Base-by-base conservation (phyloP, 345 rosid species). In the Eucalyptus cladocalyx region DNA sequence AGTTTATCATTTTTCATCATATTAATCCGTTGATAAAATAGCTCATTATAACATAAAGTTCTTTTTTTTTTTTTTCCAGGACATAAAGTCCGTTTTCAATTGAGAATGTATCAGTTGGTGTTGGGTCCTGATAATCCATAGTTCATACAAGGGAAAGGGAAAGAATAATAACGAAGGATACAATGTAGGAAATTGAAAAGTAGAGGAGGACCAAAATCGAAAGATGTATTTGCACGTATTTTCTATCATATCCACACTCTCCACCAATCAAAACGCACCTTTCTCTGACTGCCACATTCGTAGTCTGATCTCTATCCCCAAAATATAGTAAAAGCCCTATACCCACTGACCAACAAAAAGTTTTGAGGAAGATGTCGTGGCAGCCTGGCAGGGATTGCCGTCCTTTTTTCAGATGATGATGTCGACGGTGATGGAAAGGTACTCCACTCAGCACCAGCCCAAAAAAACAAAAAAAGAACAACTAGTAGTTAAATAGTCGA, bases 11-110 rank as follows among this genome's bases (percentile, higher is more conserved):
- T 50, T 50, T 50, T 6, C 3, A 6, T 50, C 3, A 2, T 16
- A 6, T 50, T 50, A 50, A 50, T 6, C 1, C 2, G 1, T 60
- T 16, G 1, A 0, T 32, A 0, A 60, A 28, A 53, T 32, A n/a
- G 42, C 40, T n/a, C 23, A 67, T 72, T 72, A 37, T 2, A 2
- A 18, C 26, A 23, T 34, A 34, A 32, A 65, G 17, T 19, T 7
- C 45, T 43, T 43, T 43, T 42, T 42, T 43, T 43, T 42, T 42
- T 6, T 43, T 43, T 43, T 43, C 45, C 9, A 43, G 2, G 45
- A 18, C 26, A 23, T 34, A 34, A 32, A 65, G 17, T 19, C 24
- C 13, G 3, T 34, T 34, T 34, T 21, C 80, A 7, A 72, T 72
- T 34, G 21, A 34, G 37, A 18, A 37, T 9, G 43, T 34, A 18